Conservation (phyloP, 2,329 filamentous ascomycete species). For the Claviceps africana region DNA sequence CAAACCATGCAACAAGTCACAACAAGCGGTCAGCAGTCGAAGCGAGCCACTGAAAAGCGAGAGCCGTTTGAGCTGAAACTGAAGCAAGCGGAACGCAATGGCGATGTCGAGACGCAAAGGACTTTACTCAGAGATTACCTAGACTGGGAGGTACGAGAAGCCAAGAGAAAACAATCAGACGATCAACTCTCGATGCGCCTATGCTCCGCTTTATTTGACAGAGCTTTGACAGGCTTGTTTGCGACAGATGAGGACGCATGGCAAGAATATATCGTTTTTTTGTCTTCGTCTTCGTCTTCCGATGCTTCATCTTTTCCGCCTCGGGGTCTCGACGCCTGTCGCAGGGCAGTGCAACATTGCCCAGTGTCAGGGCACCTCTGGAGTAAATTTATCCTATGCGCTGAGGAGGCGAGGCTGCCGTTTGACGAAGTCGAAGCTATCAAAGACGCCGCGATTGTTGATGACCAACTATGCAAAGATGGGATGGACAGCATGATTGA, state of each 20-base stretch:
- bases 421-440: constrained; percentile 77
- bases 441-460: constrained; percentile 83
- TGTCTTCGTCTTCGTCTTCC: constrained; percentile 39
- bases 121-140: constrained; percentile 53
- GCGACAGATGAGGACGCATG: constrained; percentile 62
- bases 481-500: constrained; percentile 81
- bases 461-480: constrained; percentile 68
- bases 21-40: constrained; percentile 46
- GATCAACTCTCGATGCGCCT: constrained; percentile 33
- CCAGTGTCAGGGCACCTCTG: constrained; percentile 86
- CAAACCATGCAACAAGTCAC: constrained; percentile 57
- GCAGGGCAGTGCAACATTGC: constrained; percentile 76
- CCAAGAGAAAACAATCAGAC: constrained; percentile 34
- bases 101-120: constrained; percentile 41
- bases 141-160: constrained; percentile 64
- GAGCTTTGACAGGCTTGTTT: constrained; percentile 57
- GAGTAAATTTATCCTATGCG: constrained; percentile 75
- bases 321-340: constrained; percentile 53
- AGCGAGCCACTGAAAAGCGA: constrained; percentile 46
- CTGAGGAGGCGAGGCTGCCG: constrained; percentile 61
- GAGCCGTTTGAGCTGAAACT: constrained; percentile 56
- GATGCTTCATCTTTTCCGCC: constrained; percentile 22
- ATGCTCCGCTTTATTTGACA: constrained; percentile 57
- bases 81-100: constrained; percentile 39
- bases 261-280: constrained; percentile 70